phyloP scores from a whole-genome alignment of 2,329 filamentous ascomycete genomes.

The Phaeoacremonium minimum region DNA sequence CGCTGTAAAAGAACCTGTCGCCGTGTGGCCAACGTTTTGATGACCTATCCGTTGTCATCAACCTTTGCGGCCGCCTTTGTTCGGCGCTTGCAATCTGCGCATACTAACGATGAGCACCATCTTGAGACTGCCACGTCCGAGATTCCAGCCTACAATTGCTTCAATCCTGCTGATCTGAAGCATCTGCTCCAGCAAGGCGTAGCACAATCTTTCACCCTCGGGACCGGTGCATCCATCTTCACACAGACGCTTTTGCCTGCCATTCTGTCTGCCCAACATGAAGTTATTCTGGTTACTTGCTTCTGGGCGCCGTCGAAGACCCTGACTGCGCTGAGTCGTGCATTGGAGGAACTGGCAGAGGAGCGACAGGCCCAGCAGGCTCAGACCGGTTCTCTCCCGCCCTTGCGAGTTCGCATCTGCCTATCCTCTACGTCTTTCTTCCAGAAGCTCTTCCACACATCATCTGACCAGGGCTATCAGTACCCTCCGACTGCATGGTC shows the following conservation, averaged over 20 bases:
- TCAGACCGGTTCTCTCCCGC: constrained; percentile 10
- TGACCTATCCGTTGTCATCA: too few relatives aligned
- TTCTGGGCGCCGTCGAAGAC: constrained; percentile 72
- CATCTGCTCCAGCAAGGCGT: constrained; percentile 42
- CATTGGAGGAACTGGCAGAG: constrained; percentile 55
- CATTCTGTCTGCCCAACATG: constrained; percentile 54
- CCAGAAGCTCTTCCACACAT: constrained; percentile 72
- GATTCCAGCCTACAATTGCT: constrained; percentile 44
- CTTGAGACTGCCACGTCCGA: too few relatives aligned
- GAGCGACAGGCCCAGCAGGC: constrained; percentile 4
- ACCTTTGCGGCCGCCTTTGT: too few relatives aligned
- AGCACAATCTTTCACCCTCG: constrained; percentile 45
- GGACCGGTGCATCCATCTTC: constrained; percentile 55
- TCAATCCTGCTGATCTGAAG: constrained; percentile 23
- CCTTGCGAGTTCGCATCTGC: constrained; percentile 64
- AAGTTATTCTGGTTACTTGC: constrained; percentile 75
- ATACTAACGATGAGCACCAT: too few relatives aligned
- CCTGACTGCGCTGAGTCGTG: constrained; percentile 49
- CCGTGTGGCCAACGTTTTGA: too few relatives aligned
- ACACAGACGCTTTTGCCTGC: constrained; percentile 53
- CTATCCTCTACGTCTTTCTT: constrained; percentile 70
- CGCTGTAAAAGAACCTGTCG: too few relatives aligned
- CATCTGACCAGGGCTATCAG: constrained; percentile 54
- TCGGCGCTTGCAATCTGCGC: too few relatives aligned
- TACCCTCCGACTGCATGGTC: constrained; percentile 59